Evolutionary conservation across 768 basidiomycete genomes (phyloP).

Genomic region (Rhodotorula paludigena): DNA sequence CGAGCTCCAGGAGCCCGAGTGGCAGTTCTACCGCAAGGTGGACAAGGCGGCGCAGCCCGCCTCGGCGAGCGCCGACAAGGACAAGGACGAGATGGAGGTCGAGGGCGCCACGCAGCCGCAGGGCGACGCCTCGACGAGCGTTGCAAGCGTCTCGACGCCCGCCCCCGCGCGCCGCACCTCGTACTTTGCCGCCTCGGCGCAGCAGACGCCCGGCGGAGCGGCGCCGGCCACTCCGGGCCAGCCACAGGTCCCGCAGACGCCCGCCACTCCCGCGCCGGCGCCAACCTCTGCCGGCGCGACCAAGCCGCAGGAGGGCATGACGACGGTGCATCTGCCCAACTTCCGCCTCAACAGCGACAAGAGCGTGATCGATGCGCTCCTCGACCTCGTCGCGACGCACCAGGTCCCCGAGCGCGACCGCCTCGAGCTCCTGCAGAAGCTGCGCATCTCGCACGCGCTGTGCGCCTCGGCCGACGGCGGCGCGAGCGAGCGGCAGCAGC

Average conservation of each 20-base stretch:
- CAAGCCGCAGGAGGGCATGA: conserved; percentile 42
- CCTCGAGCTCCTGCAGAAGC: conserved; percentile 80
- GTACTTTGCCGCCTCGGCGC: conserved; percentile 24
- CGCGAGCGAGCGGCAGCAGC: conserved; percentile 62
- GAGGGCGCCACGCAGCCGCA: conserved; percentile 8
- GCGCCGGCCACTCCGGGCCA: background rate
- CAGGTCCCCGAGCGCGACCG: conserved; percentile 73
- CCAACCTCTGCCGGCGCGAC: background rate
- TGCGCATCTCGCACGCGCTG: conserved; percentile 71
- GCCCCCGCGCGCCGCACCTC: conserved; percentile 25
- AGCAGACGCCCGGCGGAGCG: conserved; percentile 48
- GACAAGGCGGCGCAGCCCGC: background rate
- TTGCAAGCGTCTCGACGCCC: conserved; percentile 12
- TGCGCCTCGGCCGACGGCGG: background rate
- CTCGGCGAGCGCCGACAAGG: conserved; percentile 1
- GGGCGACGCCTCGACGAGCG: conserved; percentile 14
- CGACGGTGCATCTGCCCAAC: conserved; percentile 45
- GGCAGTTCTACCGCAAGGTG: conserved; percentile 44
- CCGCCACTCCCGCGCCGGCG: conserved; percentile 44
- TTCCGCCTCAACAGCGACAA: conserved; percentile 56
- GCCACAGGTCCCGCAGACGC: conserved; percentile 30
- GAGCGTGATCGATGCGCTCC: conserved; percentile 68
- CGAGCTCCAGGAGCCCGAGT: conserved; percentile 43
- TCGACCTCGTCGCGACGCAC: conserved; percentile 64
- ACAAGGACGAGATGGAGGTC: conserved; percentile 32